These are phyloP conservation scores for Centaurea solstitialis DNA, from an alignment of 129 eudicot species.

Conservation along the genomic window DNA sequence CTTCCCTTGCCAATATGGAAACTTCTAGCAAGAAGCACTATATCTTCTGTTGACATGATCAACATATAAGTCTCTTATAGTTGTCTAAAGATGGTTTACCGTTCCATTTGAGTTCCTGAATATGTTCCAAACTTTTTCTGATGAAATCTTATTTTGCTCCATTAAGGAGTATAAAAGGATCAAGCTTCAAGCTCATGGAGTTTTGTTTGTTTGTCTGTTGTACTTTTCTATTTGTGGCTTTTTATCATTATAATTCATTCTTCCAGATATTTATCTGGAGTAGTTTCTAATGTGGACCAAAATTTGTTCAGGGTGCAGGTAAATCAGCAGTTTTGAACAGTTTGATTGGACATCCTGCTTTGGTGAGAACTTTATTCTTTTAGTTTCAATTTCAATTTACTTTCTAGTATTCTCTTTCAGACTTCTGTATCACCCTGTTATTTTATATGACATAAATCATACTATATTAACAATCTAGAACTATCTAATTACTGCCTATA, in stretches of 20 bases:
- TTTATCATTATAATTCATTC: not conserved
- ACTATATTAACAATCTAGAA: not conserved
- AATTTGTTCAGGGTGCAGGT: slow-evolving; percentile 90
- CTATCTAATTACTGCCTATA: slow-evolving; percentile 7
- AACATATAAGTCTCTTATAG: not conserved
- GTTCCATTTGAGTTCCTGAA: not conserved
- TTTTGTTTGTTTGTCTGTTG: not conserved
- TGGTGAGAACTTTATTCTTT: slow-evolving; percentile 51
- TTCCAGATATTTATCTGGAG: not conserved
- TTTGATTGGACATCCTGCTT: slow-evolving; percentile 92
- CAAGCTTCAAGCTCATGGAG: not conserved
- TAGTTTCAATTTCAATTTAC: not conserved
- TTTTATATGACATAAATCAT: not conserved
- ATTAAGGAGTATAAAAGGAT: not conserved
- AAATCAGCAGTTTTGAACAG: slow-evolving; percentile 99
- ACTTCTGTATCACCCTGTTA: not conserved
- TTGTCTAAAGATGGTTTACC: not conserved
- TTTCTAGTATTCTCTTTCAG: not conserved
- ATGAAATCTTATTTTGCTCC: slow-evolving; percentile 5
- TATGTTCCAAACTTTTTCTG: not conserved
- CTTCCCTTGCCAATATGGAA: not conserved
- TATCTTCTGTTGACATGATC: not conserved
- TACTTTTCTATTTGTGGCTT: not conserved
- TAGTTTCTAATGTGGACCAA: slow-evolving; percentile 15
- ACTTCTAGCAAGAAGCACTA: not conserved